phyloP scores from a whole-genome alignment of 768 basidiomycete genomes.

The Suillus cothurnatus region DNA sequence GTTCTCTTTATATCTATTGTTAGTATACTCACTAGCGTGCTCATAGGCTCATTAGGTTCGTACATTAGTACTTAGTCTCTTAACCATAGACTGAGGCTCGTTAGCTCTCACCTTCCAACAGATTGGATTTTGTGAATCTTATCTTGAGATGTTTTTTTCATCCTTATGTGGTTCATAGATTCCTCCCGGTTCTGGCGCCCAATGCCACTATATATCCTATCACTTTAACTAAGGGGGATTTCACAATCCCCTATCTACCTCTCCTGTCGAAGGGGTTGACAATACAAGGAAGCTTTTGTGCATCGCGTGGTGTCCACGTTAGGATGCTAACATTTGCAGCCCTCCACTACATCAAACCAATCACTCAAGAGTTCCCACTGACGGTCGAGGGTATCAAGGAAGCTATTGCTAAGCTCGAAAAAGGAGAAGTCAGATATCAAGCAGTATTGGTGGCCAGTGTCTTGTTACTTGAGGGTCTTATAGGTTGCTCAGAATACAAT shows the following conservation, averaged over 20 bases:
- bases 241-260: constrained; percentile 23
- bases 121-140: constrained; percentile 34
- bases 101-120: too few species aligned
- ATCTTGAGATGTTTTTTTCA: not conserved
- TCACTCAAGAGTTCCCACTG: constrained; percentile 36
- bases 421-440: constrained; percentile 34
- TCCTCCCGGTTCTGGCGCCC: constrained; percentile 28
- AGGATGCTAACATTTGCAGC: constrained; percentile 41
- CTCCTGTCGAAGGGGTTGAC: constrained; percentile 21
- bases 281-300: constrained; percentile 27
- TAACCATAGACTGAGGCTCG: too few species aligned
- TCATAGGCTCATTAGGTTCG: too few species aligned
- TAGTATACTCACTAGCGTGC: too few species aligned
- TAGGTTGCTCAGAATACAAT: too few species aligned
- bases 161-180: constrained; percentile 12
- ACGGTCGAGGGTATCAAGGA: constrained; percentile 31
- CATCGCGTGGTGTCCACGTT: constrained; percentile 28
- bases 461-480: too few species aligned
- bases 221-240: constrained; percentile 24
- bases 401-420: constrained; percentile 27
- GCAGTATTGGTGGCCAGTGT: constrained; percentile 33
- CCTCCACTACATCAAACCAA: constrained; percentile 28
- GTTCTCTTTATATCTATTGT: too few species aligned
- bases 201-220: constrained; percentile 28
- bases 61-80: too few species aligned